phyloP scores from a whole-genome alignment of 108 stramenopile species.

The Pseudonitzschia pungens region DNA sequence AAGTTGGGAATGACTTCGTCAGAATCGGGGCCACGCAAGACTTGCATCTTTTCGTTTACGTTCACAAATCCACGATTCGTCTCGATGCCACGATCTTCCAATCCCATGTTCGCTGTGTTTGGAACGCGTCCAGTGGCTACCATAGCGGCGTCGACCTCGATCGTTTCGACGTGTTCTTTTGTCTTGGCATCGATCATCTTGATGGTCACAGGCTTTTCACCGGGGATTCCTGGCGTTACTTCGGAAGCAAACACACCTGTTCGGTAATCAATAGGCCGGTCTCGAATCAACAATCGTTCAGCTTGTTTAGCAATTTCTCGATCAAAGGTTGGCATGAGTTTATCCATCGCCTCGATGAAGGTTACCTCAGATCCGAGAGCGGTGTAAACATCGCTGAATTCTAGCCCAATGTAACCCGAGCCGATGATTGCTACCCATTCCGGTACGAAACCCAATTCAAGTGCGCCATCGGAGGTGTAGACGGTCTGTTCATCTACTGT shows the following conservation, averaged over 20 bases:
- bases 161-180: constrained; percentile 96
- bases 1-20: constrained; percentile 84
- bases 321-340: constrained; percentile 97
- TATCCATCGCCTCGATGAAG: constrained; percentile 94
- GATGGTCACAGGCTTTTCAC: constrained; percentile 96
- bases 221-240: constrained; percentile 94
- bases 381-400: constrained; percentile 98
- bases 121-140: constrained; percentile 98
- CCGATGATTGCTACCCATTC: constrained; percentile 98
- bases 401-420: constrained; percentile 98
- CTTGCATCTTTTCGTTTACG: constrained; percentile 95
- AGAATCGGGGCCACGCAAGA: constrained; percentile 79
- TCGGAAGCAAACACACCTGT: constrained; percentile 92
- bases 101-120: constrained; percentile 92
- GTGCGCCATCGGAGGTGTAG: constrained; percentile 95
- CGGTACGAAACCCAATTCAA: constrained; percentile 88
- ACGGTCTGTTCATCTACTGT: constrained; percentile 96
- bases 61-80: constrained; percentile 95
- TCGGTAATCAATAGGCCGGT: constrained; percentile 91
- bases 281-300: constrained; percentile 92
- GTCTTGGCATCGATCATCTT: constrained; percentile 99
- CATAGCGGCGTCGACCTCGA: constrained; percentile 98
- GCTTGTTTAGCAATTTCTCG: constrained; percentile 96
- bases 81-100: constrained; percentile 87
- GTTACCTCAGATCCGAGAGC: constrained; percentile 96